Conservation (phyloP, 2,329 filamentous ascomycete species). For the Paecilomyces variotii region DNA sequence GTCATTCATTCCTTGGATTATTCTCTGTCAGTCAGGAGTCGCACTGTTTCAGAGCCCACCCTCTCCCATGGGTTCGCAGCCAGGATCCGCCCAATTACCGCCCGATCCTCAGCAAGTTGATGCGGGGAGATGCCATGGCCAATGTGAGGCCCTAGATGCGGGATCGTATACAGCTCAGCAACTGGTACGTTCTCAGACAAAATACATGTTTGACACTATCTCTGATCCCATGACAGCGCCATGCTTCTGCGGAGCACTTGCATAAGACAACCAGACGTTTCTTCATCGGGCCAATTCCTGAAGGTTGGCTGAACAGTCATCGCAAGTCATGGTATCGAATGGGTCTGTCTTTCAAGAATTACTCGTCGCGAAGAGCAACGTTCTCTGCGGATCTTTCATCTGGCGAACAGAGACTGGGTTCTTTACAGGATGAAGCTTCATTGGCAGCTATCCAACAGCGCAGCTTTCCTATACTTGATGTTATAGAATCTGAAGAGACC, state of each 20-base stretch:
- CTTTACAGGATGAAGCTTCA: neutral
- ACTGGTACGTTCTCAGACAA: constrained; percentile 34
- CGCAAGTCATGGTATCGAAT: constrained; percentile 55
- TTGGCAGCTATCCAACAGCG: neutral
- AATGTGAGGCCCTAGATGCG: constrained; percentile 32
- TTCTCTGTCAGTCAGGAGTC: neutral
- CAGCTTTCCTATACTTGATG: neutral
- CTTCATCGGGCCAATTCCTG: constrained; percentile 59
- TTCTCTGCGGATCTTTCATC: constrained; percentile 44
- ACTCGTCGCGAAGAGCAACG: constrained; percentile 41
- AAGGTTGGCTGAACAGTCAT: constrained; percentile 57
- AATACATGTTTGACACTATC: constrained; percentile 6
- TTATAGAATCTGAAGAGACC: neutral
- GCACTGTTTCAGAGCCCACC: neutral
- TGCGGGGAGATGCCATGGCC: constrained; percentile 12
- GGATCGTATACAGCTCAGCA: constrained; percentile 49
- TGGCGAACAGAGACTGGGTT: constrained; percentile 30
- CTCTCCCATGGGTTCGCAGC: constrained; percentile 19
- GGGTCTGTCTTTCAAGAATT: constrained; percentile 36
- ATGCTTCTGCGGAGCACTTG: constrained; percentile 54
- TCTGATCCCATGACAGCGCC: constrained; percentile 35
- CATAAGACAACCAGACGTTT: constrained; percentile 54
- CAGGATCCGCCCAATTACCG: constrained; percentile 12
- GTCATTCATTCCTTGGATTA: neutral
- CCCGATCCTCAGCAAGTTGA: constrained; percentile 10